These are phyloP conservation scores for Agrocybe chaxingu DNA, from an alignment of 768 basidiomycete genomes.

Conservation along the genomic window DNA sequence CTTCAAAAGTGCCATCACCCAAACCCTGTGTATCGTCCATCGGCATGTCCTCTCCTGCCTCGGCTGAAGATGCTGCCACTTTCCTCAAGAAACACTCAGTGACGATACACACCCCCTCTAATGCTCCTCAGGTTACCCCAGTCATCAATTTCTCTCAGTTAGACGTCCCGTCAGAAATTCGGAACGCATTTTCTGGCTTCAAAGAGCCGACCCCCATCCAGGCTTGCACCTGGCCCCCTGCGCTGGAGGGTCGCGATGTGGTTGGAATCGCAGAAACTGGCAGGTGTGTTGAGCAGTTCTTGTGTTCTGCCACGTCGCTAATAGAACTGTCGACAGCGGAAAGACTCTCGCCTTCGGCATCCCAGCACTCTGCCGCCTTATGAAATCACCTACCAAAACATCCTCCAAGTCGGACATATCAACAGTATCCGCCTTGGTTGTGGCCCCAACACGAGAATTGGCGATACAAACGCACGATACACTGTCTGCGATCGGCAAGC, in stretches of 20 bases:
- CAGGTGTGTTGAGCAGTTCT: constrained; percentile 39
- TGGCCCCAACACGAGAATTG: constrained; percentile 95
- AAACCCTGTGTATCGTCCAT: constrained; percentile 15
- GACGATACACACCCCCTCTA: constrained; percentile 58
- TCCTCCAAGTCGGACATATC: constrained; percentile 27
- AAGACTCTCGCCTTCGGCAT: constrained; percentile 97
- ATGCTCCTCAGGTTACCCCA: constrained; percentile 51
- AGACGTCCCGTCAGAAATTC: constrained; percentile 58
- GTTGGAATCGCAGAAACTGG: constrained; percentile 98
- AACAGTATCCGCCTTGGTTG: constrained; percentile 65
- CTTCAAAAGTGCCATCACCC: constrained; percentile 16
- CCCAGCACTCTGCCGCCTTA: constrained; percentile 75
- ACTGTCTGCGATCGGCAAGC: constrained; percentile 67
- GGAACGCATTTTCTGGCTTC: constrained; percentile 64
- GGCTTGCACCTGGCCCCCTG: constrained; percentile 91
- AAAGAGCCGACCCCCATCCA: constrained; percentile 93
- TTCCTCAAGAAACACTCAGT: constrained; percentile 75
- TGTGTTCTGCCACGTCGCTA: background rate
- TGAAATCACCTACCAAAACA: constrained; percentile 31
- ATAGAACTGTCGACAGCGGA: constrained; percentile 48
- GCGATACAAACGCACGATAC: constrained; percentile 94
- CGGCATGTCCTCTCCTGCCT: constrained; percentile 13
- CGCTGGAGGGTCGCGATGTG: constrained; percentile 78
- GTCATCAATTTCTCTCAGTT: constrained; percentile 75
- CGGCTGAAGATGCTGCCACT: constrained; percentile 42